Base-by-base conservation (phyloP, 2,329 filamentous ascomycete genomes). In the Ilyonectria robusta region DNA sequence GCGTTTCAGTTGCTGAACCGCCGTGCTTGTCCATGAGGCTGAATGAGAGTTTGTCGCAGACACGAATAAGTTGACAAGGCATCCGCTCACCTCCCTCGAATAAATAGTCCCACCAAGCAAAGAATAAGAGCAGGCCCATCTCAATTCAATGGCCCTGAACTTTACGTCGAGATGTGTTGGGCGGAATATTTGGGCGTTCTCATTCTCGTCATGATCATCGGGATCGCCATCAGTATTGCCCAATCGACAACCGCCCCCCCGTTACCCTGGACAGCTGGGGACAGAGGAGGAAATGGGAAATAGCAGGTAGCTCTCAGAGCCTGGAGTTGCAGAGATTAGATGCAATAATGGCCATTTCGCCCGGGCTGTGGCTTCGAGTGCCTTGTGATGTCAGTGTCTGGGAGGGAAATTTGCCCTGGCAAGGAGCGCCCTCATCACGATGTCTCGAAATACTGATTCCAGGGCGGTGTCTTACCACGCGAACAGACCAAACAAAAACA, bases 141-240 rank as follows among this genome's bases (percentile, higher is more conserved):
- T 1, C 48, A n/a, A 35, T 35, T n/a, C n/a, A 15, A 15, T 6
- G 5, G n/a, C n/a, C n/a, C n/a, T 15, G 50, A 10, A 6, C n/a
- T 35, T 53, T 9, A 7, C 50, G 29, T 35, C 31, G 31, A 33
- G 19, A 53, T 19, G 31, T 6, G 29, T n/a, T 35, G 29, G 50
- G 4, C 21, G 31, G 31, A 17, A 35, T 19, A 35, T n/a, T 11
- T 58, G 7, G n/a, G 23, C 23, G 13, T 13, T 31, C 13, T 47
- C 19, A n/a, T 10, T 37, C 55, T 21, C 9, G 42, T 33, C 11
- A 58, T 35, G 55, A 58, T 58, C 55, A 46, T 23, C 40, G 31
- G 26, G 55, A 58, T 58, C 55, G 55, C 26, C 55, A 58, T 58
- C 42, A 33, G 26, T 29, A 15, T 47, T 48, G 42, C 55, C 40